Conservation (phyloP, 1,284 basidiomycete species). For the Cryptococcus maquisensis region DNA sequence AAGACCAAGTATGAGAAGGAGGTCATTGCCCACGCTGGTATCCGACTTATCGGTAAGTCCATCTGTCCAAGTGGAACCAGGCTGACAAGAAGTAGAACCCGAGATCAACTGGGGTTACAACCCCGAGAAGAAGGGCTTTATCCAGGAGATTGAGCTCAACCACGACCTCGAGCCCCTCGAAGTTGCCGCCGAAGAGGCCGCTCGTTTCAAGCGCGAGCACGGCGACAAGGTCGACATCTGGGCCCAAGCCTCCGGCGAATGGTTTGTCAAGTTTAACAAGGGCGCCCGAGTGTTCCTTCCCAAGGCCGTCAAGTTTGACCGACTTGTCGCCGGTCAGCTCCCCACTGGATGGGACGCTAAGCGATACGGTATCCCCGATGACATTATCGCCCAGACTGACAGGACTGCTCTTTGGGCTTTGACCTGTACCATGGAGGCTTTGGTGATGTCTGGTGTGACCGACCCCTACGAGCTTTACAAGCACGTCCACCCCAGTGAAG, state of each 20-base stretch:
- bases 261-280: constrained; percentile 98
- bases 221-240: constrained; percentile 95
- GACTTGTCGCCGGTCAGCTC: constrained; percentile 90
- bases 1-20: constrained; percentile 92
- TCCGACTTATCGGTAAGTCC: constrained; percentile 80
- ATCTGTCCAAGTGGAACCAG: not conserved
- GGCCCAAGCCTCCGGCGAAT: constrained; percentile 83
- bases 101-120: constrained; percentile 97
- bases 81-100: constrained; percentile 61
- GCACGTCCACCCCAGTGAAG: constrained; percentile 91
- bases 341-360: constrained; percentile 96
- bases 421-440: constrained; percentile 87
- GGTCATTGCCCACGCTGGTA: constrained; percentile 86
- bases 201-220: constrained; percentile 94
- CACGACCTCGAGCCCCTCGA: constrained; percentile 97
- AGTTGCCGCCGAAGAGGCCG: constrained; percentile 82
- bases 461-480: constrained; percentile 97
- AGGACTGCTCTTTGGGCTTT: constrained; percentile 96
- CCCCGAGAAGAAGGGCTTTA: constrained; percentile 93
- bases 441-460: constrained; percentile 94
- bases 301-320: constrained; percentile 92
- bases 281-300: constrained; percentile 90
- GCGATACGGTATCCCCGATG: constrained; percentile 95
- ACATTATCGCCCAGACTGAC: constrained; percentile 92
- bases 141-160: constrained; percentile 92